Percentiles rank a stretch among this genome's conserved stretches.
Evolutionary conservation across 202 grass and related monocot species (phyloP).

Genomic region (Digitaria exilis): DNA sequence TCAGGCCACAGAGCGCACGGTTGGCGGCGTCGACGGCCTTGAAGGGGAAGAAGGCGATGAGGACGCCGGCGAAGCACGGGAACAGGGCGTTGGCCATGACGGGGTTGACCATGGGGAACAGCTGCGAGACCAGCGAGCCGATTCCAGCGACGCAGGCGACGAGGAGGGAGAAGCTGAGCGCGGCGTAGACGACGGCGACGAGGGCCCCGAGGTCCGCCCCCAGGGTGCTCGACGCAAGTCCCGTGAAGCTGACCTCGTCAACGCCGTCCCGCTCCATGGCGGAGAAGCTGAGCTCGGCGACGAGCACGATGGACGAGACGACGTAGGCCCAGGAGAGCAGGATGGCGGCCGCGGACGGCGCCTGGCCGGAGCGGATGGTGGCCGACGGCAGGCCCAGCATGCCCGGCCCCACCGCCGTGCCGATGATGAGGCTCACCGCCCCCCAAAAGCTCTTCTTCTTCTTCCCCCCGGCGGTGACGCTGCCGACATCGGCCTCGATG

Average conservation of each 20-base stretch:
- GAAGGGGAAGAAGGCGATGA: constrained; percentile 82
- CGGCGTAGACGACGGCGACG: constrained; percentile 71
- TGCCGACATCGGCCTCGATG: neutral
- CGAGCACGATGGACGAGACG: constrained; percentile 77
- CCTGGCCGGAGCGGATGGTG: constrained; percentile 69
- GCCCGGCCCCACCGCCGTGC: constrained; percentile 78
- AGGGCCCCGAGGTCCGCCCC: constrained; percentile 45
- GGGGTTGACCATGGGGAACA: constrained; percentile 46
- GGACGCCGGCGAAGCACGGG: constrained; percentile 59
- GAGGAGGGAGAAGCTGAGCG: constrained; percentile 79
- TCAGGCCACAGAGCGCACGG: constrained; percentile 65
- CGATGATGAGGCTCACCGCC: constrained; percentile 73
- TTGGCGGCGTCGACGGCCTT: constrained; percentile 71
- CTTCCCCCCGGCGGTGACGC: neutral
- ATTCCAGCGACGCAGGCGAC: constrained; percentile 82
- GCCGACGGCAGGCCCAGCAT: constrained; percentile 79
- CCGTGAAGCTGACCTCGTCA: constrained; percentile 84
- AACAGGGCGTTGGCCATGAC: constrained; percentile 56
- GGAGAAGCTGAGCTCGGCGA: constrained; percentile 77
- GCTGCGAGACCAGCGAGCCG: constrained; percentile 58
- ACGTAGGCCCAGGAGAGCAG: constrained; percentile 79
- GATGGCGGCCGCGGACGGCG: constrained; percentile 62
- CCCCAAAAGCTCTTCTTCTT: constrained; percentile 76
- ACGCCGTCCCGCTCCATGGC: constrained; percentile 57
- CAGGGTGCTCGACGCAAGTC: constrained; percentile 72